Evolutionary conservation across 2,329 filamentous ascomycete species (phyloP), one percentile per base, ranked within the genome.

Genomic region (Sclerotinia sclerotiorum): DNA sequence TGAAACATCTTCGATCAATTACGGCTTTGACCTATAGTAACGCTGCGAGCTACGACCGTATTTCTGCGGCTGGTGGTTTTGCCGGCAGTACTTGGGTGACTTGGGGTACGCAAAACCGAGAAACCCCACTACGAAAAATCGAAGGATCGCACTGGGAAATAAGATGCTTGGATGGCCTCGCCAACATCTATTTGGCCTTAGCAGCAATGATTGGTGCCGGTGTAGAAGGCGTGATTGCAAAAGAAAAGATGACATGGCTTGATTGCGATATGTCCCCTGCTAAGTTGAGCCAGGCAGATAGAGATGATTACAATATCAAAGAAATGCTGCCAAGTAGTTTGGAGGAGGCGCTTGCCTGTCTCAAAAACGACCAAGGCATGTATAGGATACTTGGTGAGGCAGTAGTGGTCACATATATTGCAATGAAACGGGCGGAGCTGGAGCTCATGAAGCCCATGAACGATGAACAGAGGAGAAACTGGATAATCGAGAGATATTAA

Each of bases 401-500:
- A 4, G 74, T 90, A 24, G 83, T 90, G 6, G 76, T 82, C 44
- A 81, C 85, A 58, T 92, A 89, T 74, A 55, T 85, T 2, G 77
- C 77, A 0, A 81, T 90, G 71, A 92, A 92, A 80, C 80, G 80
- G 69, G 82, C 79, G 1, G 89, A 92, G 79, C 76, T 83, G 71
- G 78, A 79, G 27, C 78, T 87, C 73, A 73, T 88, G 69, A 78
- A 76, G 13, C 74, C 75, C 1, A 86, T 91, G 83, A 73, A 72
- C 0, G 79, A 80, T 5, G 77, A 79, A 3, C 78, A 84, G 69
- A 81, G 83, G 63, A 81, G 82, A 71, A 77, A 80, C 19, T 92
- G 88, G 86, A 78, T 91, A 67, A 83, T 91, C 70, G 87, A 90
- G 75, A 80, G 89, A 71, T 92, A 92, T 74, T 90, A 73, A 24